Evolutionary conservation across 345 rosid species (phyloP), one percentile per base, ranked within the genome.

Genomic region (Combretum micranthum): DNA sequence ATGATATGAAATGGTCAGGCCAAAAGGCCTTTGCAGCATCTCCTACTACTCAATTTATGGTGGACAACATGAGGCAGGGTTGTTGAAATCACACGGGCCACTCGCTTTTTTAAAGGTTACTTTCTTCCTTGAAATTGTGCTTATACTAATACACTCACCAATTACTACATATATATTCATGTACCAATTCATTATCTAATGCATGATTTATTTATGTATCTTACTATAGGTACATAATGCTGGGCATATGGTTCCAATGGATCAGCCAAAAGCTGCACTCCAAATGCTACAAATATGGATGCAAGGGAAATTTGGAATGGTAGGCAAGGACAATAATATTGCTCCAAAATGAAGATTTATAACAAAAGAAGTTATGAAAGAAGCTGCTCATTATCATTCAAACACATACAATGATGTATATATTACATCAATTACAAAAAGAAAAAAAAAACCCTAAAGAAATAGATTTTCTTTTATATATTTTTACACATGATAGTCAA

Each of bases 161-260:
- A 32, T 32, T 1, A 7, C 39, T 25, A 25, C 5, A 5, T 5
- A 25, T 25, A 25, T 25, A 2, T 5, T 5, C 5, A 25, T 25
- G 5, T 5, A 25, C 26, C 2, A 5, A 32, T 11, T 32, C 1
- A 32, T 32, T 0, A 32, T 5, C 39, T 32, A 11, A 32, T 7
- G 39, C 9, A 32, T 32, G 39, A 11, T 7, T 1, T 32, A 32
- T 7, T 32, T 32, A 9, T 32, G 39, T 9, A 32, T 43, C 20
- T 52, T 12, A 18, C 37, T 3, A 32, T 70, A 86, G 95, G 88
- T 87, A 1, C 73, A 78, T 19, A 59, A 82, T 56, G 96, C 91
- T 12, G 89, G 95, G 49, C 94, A 83, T 57, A 83, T 82, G 95
- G 96, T 86, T 57, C 91, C 96, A 15, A 88, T 88, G 95, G 95